phyloP scores from a whole-genome alignment of 345 rosid genomes.

The Eucalyptus albens region DNA sequence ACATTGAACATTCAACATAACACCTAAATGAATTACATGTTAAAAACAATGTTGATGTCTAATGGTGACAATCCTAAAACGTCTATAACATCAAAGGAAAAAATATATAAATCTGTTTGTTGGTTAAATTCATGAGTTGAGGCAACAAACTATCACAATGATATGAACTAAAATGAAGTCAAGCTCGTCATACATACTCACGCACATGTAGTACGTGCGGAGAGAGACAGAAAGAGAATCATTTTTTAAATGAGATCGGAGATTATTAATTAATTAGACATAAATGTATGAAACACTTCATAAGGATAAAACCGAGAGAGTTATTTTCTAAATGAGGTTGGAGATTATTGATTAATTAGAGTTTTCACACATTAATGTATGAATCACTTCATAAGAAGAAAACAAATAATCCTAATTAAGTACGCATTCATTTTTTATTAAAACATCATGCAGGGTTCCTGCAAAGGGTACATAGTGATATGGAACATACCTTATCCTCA shows the following conservation, averaged over 20 bases:
- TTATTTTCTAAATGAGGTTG: not conserved
- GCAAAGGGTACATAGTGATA: not conserved
- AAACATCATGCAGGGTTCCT: not conserved
- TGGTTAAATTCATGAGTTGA: not conserved
- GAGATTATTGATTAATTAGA: not conserved
- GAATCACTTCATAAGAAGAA: not conserved
- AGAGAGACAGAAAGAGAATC: fast-evolving
- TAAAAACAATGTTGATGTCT: not conserved
- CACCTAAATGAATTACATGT: not conserved
- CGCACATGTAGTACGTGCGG: fast-evolving
- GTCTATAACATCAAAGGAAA: not conserved
- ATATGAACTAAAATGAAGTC: not conserved
- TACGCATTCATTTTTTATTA: not conserved
- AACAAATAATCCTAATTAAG: not conserved
- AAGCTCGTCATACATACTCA: not conserved
- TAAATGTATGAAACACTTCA: not conserved
- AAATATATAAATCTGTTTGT: not conserved
- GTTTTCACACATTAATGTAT: not conserved
- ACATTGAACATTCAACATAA: not conserved
- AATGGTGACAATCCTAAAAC: not conserved
- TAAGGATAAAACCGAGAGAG: no score
- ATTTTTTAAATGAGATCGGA: not conserved
- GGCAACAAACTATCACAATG: not conserved
- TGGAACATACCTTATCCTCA: not conserved
- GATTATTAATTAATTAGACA: not conserved